Evolutionary conservation across 78 protist species (phyloP).

Genomic region (Dictyostelium intermedium): DNA sequence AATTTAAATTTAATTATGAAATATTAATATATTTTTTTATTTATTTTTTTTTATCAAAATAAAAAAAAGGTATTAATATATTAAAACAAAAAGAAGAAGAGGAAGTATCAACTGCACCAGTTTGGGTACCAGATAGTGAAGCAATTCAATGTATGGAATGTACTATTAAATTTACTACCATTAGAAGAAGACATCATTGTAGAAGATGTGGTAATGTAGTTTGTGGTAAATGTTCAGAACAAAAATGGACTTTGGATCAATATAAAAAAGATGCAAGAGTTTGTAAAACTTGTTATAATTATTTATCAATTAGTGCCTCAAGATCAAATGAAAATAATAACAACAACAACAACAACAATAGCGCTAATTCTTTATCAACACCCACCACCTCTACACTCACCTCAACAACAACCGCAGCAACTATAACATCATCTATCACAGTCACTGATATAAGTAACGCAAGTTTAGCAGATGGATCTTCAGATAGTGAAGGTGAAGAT

Average conservation of each 20-base stretch:
- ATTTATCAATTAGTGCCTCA: constrained; percentile 20
- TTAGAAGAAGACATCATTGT: constrained; percentile 82
- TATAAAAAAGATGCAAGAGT: constrained; percentile 67
- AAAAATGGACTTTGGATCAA: constrained; percentile 46
- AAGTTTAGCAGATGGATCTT: neutral
- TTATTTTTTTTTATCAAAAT: neutral
- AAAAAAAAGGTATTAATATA: neutral
- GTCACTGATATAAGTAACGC: neutral
- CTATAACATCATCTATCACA: neutral
- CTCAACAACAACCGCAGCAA: neutral
- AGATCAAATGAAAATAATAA: neutral
- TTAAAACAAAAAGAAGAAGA: constrained; percentile 10
- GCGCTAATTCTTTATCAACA: neutral
- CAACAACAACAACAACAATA: neutral
- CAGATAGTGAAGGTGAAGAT: constrained; percentile 18
- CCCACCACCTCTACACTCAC: neutral
- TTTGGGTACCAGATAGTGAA: constrained; percentile 77
- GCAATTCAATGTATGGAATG: constrained; percentile 73
- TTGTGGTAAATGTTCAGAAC: constrained; percentile 78
- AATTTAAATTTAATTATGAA: neutral
- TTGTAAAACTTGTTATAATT: constrained; percentile 61
- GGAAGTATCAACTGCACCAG: constrained; percentile 49
- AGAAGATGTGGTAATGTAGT: constrained; percentile 79
- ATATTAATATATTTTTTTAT: neutral
- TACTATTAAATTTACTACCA: constrained; percentile 44